Conservation (phyloP, 257 asterid species). For the Scutellaria barbata region DNA sequence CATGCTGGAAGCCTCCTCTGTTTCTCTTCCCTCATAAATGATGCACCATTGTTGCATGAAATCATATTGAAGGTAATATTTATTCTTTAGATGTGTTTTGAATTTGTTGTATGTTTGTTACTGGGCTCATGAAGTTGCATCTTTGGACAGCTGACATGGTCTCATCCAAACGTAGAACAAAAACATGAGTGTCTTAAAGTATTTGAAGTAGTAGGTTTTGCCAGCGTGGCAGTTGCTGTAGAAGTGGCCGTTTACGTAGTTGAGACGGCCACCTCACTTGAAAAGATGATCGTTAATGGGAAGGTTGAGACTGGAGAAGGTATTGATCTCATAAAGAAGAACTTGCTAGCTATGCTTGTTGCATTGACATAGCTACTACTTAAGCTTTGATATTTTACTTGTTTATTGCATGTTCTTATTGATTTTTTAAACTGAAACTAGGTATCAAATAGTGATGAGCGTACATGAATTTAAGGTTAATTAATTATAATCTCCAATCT, state of each 20-base stretch:
- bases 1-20: background rate
- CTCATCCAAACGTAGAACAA: background rate
- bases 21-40: conserved; percentile 1
- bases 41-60: conserved; percentile 8
- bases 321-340: background rate
- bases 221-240: background rate
- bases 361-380: too few relatives aligned
- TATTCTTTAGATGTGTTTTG: background rate
- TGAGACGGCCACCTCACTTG: background rate
- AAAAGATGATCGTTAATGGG: background rate
- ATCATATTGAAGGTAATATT: background rate
- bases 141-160: background rate
- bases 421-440: too few relatives aligned
- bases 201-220: background rate
- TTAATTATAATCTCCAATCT: too few relatives aligned
- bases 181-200: background rate
- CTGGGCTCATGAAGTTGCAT: background rate
- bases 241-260: background rate
- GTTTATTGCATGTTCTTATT: too few relatives aligned
- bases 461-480: too few relatives aligned
- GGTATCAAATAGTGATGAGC: too few relatives aligned
- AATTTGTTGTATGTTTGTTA: background rate
- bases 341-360: background rate
- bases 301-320: background rate
- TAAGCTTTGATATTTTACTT: too few relatives aligned